These are phyloP conservation scores for Populus tremula DNA, from an alignment of 345 rosid species.

Conservation along the genomic window DNA sequence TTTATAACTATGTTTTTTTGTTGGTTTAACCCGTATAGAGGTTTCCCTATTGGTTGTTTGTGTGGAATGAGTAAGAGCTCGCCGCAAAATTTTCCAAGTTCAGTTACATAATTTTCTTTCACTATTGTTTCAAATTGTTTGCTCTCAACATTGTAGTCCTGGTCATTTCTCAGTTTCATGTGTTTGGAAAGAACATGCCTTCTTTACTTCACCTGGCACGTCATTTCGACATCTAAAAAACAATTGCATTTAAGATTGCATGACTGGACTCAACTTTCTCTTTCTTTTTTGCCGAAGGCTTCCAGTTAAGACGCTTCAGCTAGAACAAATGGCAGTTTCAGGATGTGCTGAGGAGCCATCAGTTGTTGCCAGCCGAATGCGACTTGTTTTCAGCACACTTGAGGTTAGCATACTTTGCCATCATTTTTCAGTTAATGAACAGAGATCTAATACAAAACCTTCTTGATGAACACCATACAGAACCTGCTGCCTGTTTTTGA, in stretches of 20 bases:
- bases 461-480: background rate
- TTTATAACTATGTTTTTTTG: background rate
- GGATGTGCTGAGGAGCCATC: constrained; percentile 84
- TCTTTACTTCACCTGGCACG: background rate
- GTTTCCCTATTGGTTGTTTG: background rate
- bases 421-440: background rate
- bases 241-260: background rate
- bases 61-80: too few species aligned
- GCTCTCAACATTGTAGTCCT: too few species aligned
- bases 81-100: too few species aligned
- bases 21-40: background rate
- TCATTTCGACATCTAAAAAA: background rate
- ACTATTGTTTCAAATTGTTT: too few species aligned
- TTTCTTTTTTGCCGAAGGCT: constrained; percentile 47
- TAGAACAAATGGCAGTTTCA: constrained; percentile 89
- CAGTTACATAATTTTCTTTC: too few species aligned
- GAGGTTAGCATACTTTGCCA: constrained; percentile 50
- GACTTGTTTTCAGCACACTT: constrained; percentile 79
- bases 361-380: constrained; percentile 84
- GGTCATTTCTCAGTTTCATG: too few species aligned
- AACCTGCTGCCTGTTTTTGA: background rate
- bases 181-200: background rate
- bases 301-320: constrained; percentile 90
- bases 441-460: background rate
- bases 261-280: background rate